phyloP scores from a whole-genome alignment of 306 rosid species.

The Cicer bijugum region DNA sequence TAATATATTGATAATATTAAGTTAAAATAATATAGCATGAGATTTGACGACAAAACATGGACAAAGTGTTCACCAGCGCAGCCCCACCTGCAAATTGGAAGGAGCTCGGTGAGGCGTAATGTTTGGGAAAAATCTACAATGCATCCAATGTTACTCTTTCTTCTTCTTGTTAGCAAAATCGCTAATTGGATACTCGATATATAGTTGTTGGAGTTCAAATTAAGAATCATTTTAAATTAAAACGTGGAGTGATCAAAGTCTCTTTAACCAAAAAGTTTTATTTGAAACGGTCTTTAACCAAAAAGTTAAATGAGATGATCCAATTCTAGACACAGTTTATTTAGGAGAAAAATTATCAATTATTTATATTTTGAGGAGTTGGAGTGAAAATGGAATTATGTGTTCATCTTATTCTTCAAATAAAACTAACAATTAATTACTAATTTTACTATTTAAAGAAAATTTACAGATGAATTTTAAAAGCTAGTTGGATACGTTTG shows the following conservation, averaged over 20 bases:
- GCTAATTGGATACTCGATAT: conserved; percentile 42
- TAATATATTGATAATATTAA: too few species aligned
- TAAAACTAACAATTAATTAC: too few species aligned
- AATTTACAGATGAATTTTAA: background rate
- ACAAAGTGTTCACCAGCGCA: background rate
- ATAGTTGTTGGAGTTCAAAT: conserved; percentile 27
- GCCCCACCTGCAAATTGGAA: conserved; percentile 8
- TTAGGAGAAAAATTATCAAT: background rate
- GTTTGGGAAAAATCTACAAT: conserved; percentile 39
- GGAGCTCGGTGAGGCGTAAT: conserved; percentile 43
- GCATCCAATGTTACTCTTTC: conserved; percentile 40
- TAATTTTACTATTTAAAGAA: background rate
- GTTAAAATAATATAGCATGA: too few species aligned
- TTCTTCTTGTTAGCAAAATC: conserved; percentile 46
- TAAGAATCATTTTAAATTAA: conserved; percentile 19
- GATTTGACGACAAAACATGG: too few species aligned
- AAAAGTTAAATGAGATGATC: conserved; percentile 27
- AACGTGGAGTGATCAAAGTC: conserved; percentile 43
- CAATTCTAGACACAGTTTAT: conserved; percentile 28
- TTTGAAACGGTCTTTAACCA: conserved; percentile 3
- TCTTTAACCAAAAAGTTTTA: too few species aligned
- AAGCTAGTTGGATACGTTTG: conserved; percentile 35
- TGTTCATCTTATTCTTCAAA: too few species aligned
- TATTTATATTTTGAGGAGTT: too few species aligned
- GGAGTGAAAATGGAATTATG: too few species aligned